Percentiles rank a stretch among this genome's conserved stretches.
phyloP scores from a whole-genome alignment of 1,139 yeast genomes.

The Zygosaccharomyces pseudobailii region DNA sequence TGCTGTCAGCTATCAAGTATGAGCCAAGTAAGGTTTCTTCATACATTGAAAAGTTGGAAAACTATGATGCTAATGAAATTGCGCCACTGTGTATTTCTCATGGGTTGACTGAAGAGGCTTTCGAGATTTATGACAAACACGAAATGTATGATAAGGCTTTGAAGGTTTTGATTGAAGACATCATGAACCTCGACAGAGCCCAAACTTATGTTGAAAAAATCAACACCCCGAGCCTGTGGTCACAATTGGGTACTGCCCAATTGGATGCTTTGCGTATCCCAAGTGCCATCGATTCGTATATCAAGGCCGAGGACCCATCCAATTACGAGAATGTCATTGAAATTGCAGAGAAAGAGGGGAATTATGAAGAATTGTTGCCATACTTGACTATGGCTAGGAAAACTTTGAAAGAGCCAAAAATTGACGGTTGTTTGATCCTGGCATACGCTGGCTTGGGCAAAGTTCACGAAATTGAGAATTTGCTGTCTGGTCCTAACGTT shows the following conservation, averaged over 20 bases:
- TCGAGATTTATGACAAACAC: conserved; percentile 84
- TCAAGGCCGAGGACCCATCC: conserved; percentile 86
- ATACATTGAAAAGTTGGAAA: conserved; percentile 84
- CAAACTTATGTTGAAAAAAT: conserved; percentile 88
- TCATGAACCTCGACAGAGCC: conserved; percentile 93
- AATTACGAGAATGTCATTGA: conserved; percentile 92
- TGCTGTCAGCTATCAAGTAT: conserved; percentile 92
- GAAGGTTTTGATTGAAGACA: conserved; percentile 85
- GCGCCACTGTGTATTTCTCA: conserved; percentile 90
- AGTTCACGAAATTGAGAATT: conserved; percentile 75
- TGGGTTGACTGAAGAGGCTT: conserved; percentile 88
- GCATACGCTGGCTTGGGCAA: conserved; percentile 78
- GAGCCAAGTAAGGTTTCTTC: conserved; percentile 80
- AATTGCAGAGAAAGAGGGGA: conserved; percentile 92
- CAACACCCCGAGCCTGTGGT: conserved; percentile 85
- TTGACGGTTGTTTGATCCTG: conserved; percentile 88
- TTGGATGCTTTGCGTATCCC: conserved; percentile 88
- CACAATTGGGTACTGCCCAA: conserved; percentile 94
- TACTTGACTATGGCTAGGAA: conserved; percentile 93
- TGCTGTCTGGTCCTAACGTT: conserved; percentile 82
- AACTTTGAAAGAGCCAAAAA: conserved; percentile 80
- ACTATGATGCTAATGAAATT: conserved; percentile 89
- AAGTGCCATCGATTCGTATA: conserved; percentile 85
- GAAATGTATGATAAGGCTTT: conserved; percentile 76
- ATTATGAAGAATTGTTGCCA: conserved; percentile 86